Conservation (phyloP, 352 stramenopile genomes). For the Lagenidium giganteum region DNA sequence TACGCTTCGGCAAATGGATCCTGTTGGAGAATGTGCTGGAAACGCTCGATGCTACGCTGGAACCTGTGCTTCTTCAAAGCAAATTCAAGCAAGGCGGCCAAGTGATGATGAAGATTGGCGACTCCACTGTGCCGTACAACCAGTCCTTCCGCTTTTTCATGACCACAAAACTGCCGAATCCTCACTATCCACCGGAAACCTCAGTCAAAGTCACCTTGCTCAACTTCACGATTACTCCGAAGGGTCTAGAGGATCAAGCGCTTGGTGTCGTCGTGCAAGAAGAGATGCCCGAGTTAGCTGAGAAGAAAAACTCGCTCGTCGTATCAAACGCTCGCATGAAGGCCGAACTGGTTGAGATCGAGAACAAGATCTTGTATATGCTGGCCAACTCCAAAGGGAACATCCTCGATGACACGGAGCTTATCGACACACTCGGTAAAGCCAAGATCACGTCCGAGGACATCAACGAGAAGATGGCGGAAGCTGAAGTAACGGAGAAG, state of each 20-base stretch:
- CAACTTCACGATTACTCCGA: slow-evolving; percentile 92
- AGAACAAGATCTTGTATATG: slow-evolving; percentile 93
- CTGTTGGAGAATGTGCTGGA: slow-evolving; percentile 88
- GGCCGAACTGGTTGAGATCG: slow-evolving; percentile 89
- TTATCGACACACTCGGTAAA: slow-evolving; percentile 90
- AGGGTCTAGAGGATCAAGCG: slow-evolving; percentile 88
- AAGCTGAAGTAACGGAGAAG: slow-evolving; percentile 89
- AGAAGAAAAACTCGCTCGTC: slow-evolving; percentile 93
- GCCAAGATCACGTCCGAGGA: slow-evolving; percentile 91
- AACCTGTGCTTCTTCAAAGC: slow-evolving; percentile 88
- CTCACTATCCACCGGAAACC: slow-evolving; percentile 90
- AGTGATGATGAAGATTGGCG: slow-evolving; percentile 91
- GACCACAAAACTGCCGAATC: slow-evolving; percentile 92
- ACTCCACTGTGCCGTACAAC: slow-evolving; percentile 91
- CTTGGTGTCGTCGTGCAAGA: slow-evolving; percentile 91
- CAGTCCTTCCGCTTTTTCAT: slow-evolving; percentile 89
- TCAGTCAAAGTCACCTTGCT: slow-evolving; percentile 91
- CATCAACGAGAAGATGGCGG: slow-evolving; percentile 91
- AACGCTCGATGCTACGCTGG: slow-evolving; percentile 82
- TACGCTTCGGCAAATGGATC: slow-evolving; percentile 92
- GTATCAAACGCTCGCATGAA: slow-evolving; percentile 91
- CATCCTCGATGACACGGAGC: slow-evolving; percentile 90
- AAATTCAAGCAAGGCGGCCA: slow-evolving; percentile 92
- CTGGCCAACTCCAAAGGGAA: slow-evolving; percentile 91
- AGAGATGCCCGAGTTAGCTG: slow-evolving; percentile 90